Conservation (phyloP, 306 rosid genomes). For the Rosa persica region DNA sequence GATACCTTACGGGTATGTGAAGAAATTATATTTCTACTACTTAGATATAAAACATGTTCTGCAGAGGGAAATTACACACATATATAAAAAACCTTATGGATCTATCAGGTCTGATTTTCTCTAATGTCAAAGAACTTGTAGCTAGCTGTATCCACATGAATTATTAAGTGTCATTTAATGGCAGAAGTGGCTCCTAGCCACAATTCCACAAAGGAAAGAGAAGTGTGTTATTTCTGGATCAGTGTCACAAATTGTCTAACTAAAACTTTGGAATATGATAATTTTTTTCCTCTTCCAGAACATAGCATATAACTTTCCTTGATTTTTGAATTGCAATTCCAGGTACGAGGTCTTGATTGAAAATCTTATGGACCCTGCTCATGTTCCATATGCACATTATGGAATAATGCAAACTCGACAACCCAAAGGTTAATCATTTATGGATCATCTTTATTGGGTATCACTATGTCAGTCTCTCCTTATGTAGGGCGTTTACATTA, state of each 20-base stretch:
- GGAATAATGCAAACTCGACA: constrained; percentile 50
- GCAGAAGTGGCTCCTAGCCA: not conserved
- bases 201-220: not conserved
- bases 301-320: not conserved
- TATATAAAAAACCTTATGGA: not conserved
- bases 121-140: not conserved
- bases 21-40: not conserved
- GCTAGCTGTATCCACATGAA: not conserved
- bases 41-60: not conserved
- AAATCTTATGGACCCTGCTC: constrained; percentile 95
- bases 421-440: constrained; percentile 45
- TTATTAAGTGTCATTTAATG: not conserved
- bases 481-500: constrained; percentile 21
- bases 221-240: not conserved
- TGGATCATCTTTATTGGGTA: constrained; percentile 8
- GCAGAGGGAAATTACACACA: not conserved
- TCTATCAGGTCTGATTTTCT: not conserved
- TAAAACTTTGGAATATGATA: not conserved
- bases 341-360: constrained; percentile 90
- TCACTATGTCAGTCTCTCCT: constrained; percentile 14
- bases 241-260: not conserved
- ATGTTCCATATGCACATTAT: constrained; percentile 81
- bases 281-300: not conserved
- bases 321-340: constrained; percentile 31
- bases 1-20: constrained; percentile 67